Evolutionary conservation across 305 asterid species (phyloP).

Genomic region (Stenogyne calaminthoides): DNA sequence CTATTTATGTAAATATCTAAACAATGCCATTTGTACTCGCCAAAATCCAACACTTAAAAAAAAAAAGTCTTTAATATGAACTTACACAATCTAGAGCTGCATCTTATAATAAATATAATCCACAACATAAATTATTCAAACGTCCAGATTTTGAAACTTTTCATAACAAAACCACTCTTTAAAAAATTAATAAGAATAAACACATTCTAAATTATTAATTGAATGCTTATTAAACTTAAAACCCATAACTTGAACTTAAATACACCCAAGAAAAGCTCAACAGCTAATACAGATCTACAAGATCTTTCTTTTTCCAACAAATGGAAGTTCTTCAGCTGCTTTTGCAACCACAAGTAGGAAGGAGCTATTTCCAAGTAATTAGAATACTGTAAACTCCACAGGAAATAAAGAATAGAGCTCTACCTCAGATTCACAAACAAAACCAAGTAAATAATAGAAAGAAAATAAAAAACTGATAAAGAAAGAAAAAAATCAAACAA

Average conservation of each 20-base stretch:
- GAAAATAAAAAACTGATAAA: not conserved
- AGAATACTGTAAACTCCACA: not conserved
- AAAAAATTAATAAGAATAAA: not conserved
- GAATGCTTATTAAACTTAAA: not conserved
- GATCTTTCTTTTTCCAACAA: not conserved
- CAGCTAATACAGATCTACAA: constrained; percentile 12
- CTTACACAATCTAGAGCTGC: constrained; percentile 15
- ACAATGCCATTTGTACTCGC: constrained; percentile 20
- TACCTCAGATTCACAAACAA: constrained; percentile 13
- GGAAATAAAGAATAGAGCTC: not conserved
- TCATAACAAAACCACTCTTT: not conserved
- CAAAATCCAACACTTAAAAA: constrained; percentile 14
- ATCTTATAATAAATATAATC: constrained; percentile 4
- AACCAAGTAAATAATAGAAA: constrained; percentile 9
- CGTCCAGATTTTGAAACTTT: not conserved
- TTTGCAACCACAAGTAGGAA: not conserved
- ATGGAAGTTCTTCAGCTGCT: not conserved
- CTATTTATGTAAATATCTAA: constrained; percentile 24
- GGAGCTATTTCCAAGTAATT: constrained; percentile 2
- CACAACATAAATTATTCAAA: constrained; percentile 1
- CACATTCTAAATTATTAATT: constrained; percentile 3
- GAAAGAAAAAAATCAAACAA: not conserved
- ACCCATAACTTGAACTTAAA: not conserved
- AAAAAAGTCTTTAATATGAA: not conserved
- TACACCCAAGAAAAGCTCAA: constrained; percentile 10